Evolutionary conservation across 1,139 yeast species (phyloP), one percentile per base, ranked within the genome.

Genomic region (Casaregolazyma lundiana): DNA sequence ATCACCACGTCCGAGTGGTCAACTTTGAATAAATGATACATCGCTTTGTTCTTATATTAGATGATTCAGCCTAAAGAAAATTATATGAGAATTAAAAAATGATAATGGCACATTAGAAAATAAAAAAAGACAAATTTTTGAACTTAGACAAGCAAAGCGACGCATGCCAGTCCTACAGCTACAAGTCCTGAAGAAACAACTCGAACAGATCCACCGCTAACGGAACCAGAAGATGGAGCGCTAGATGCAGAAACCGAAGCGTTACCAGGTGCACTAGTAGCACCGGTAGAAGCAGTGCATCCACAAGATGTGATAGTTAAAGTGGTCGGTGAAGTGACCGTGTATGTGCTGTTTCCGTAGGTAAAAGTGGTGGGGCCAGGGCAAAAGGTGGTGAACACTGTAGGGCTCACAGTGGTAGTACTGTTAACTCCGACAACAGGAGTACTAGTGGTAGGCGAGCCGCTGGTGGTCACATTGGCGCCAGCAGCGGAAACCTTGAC

Each of bases 201-300:
- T 9, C 41, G 18, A 26, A 49, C 40, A 1, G 39, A n/a, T 6
- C 43, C 15, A 26, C 48, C 22, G 18, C 48, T 38, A 15, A 46
- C 38, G 30, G 48, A 13, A 21, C 40, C 49, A 11, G 50, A 38
- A n/a, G 49, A 48, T 34, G 44, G 36, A 17, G 19, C 15, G 17
- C 41, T 29, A 19, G 45, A 38, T 26, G 50, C 15, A 15, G 39
- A 46, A 9, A 20, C 30, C 32, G 40, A 35, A 19, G 51, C 34
- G 18, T 35, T 46, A n/a, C 32, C 47, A 24, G 48, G 32, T 9
- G 32, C 32, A 7, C 15, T 7, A 59, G 77, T 67, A 64, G 61
- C 56, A 57, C 70, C 68, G 62, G 70, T 68, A 57, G 78, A 73
- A 55, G 81, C 66, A 55, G 84, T 76, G 71, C 88, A 81, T 37